phyloP scores from a whole-genome alignment of 2,329 filamentous ascomycete genomes.

The Pseudogymnoascus sp. region DNA sequence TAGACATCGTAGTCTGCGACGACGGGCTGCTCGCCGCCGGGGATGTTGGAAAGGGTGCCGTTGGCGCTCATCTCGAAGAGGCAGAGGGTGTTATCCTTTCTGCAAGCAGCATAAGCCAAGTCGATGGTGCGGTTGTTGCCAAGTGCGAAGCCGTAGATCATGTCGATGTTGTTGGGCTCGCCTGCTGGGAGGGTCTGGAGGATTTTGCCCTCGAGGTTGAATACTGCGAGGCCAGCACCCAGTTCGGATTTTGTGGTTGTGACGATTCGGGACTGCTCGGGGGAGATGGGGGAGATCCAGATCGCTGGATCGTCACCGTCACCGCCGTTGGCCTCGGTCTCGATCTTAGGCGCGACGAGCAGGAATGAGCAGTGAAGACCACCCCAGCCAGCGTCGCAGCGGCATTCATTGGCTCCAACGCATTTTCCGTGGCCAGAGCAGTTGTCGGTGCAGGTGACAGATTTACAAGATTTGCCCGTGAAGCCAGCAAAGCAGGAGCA shows the following conservation, averaged over 20 bases:
- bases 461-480: conserved; percentile 29
- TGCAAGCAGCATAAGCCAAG: conserved; percentile 43
- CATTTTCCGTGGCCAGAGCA: conserved; percentile 38
- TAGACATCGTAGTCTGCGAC: conserved; percentile 41
- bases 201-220: conserved; percentile 40
- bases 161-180: conserved; percentile 47
- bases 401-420: conserved; percentile 35
- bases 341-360: conserved; percentile 33
- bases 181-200: conserved; percentile 38
- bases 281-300: conserved; percentile 37
- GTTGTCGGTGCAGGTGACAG: conserved; percentile 33
- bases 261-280: conserved; percentile 40
- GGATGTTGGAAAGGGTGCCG: conserved; percentile 36
- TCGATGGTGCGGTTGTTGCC: conserved; percentile 37
- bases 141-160: conserved; percentile 41
- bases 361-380: conserved; percentile 40
- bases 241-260: conserved; percentile 44
- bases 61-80: conserved; percentile 42
- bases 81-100: conserved; percentile 44
- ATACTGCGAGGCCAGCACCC: conserved; percentile 42
- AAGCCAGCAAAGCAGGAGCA: conserved; percentile 40
- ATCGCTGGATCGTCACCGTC: conserved; percentile 43
- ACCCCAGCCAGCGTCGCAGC: conserved; percentile 36
- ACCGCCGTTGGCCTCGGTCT: conserved; percentile 37
- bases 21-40: conserved; percentile 40